A percentile compares a stretch with the other conserved stretches of the same genome.
Conservation (phyloP, 2,329 filamentous ascomycete genomes). For the Chaetoscypha palmicola region DNA sequence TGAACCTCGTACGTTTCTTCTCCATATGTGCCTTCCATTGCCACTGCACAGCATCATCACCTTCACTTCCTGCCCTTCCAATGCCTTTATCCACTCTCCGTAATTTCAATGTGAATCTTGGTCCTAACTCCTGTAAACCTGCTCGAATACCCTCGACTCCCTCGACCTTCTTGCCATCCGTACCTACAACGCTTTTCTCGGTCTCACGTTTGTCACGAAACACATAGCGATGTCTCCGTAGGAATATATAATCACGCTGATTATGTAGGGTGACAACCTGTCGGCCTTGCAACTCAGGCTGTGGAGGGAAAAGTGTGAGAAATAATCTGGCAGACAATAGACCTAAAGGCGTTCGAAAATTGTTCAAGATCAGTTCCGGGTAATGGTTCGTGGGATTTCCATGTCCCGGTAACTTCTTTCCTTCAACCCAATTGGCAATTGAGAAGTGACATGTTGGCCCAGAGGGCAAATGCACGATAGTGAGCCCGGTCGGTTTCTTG, state of each 20-base stretch:
- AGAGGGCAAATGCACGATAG: slow-evolving; percentile 73
- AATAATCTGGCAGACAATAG: slow-evolving; percentile 82
- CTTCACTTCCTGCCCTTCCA: slow-evolving; percentile 56
- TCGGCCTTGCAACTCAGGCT: slow-evolving; percentile 75
- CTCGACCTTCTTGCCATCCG: slow-evolving; percentile 75
- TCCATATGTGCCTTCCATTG: slow-evolving; percentile 96
- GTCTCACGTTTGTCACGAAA: slow-evolving; percentile 83
- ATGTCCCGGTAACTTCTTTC: slow-evolving; percentile 81
- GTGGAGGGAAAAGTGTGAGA: slow-evolving; percentile 68
- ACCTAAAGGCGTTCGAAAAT: slow-evolving; percentile 89
- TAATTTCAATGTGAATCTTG: slow-evolving; percentile 77
- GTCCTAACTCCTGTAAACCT: slow-evolving; percentile 85
- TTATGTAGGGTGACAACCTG: slow-evolving; percentile 93
- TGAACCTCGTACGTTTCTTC: slow-evolving; percentile 88
- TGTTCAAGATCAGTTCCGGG: slow-evolving; percentile 84
- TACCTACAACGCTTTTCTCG: slow-evolving; percentile 77
- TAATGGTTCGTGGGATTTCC: slow-evolving; percentile 83
- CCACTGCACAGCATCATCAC: slow-evolving; percentile 53
- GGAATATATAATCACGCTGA: slow-evolving; percentile 92
- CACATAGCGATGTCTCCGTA: slow-evolving; percentile 82
- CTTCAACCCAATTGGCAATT: slow-evolving; percentile 85
- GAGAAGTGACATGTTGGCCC: slow-evolving; percentile 92
- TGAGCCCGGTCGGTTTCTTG: slow-evolving; percentile 76
- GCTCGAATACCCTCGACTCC: slow-evolving; percentile 81
- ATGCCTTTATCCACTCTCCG: slow-evolving; percentile 88